These are phyloP conservation scores for Xerocomus nothofagi DNA, from an alignment of 1,284 basidiomycete species.

Conservation along the genomic window DNA sequence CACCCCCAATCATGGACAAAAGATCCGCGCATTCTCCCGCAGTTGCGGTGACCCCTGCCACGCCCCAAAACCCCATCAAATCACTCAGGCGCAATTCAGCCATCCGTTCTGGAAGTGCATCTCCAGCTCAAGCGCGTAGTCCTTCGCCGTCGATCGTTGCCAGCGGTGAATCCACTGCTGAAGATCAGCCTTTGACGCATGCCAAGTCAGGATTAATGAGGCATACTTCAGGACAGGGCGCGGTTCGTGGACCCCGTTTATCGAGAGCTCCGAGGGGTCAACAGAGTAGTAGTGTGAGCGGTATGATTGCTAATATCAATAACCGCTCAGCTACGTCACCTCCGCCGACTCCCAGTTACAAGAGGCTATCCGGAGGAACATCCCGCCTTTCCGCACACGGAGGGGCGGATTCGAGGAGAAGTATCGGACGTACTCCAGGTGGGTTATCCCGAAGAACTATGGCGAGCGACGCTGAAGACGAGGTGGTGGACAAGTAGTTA, in stretches of 20 bases:
- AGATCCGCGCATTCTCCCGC: constrained; percentile 32
- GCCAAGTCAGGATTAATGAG: constrained; percentile 40
- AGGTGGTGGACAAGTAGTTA: constrained; percentile 48
- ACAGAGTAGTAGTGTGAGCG: constrained; percentile 49
- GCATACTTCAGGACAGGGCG: constrained; percentile 45
- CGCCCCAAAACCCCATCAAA: constrained; percentile 44
- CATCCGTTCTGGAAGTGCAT: constrained; percentile 33
- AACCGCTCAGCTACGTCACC: constrained; percentile 42
- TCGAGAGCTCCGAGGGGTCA: constrained; percentile 45
- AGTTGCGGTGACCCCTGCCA: constrained; percentile 46
- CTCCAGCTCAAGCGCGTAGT: constrained; percentile 40
- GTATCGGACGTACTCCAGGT: constrained; percentile 45
- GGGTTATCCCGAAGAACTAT: constrained; percentile 72
- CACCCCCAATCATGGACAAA: constrained; percentile 34
- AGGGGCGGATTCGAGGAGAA: constrained; percentile 34
- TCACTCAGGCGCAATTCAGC: constrained; percentile 33
- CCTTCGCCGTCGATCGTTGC: constrained; percentile 41
- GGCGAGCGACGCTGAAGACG: constrained; percentile 80
- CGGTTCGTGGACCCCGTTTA: constrained; percentile 54
- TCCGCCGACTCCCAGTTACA: constrained; percentile 40
- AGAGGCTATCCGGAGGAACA: constrained; percentile 47
- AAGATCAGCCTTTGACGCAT: constrained; percentile 35
- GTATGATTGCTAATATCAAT: constrained; percentile 57
- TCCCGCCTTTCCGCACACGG: constrained; percentile 27
- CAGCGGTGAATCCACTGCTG: constrained; percentile 35